A percentile compares a stretch with the other conserved stretches of the same genome.
Conservation (phyloP, 1,284 basidiomycete genomes). For the Apiotrichum akiyoshidainum region DNA sequence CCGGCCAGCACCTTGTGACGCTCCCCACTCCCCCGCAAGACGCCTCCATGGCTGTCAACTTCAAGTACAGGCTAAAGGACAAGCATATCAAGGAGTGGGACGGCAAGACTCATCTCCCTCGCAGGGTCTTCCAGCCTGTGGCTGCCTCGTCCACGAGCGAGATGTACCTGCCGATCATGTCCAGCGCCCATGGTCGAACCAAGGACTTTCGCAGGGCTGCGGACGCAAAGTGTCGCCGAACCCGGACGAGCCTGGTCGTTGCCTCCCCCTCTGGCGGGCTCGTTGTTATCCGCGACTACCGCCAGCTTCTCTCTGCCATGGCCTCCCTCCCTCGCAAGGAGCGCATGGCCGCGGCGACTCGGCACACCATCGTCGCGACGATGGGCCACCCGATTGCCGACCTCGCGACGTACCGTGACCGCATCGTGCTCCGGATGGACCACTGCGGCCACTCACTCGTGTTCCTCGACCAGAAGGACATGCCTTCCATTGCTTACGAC, state of each 20-base stretch:
- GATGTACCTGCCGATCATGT: neutral
- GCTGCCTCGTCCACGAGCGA: neutral
- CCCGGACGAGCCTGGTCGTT: conserved; percentile 27
- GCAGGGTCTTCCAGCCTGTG: neutral
- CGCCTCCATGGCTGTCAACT: neutral
- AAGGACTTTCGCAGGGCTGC: conserved; percentile 7
- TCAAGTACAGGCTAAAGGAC: neutral
- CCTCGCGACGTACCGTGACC: conserved; percentile 2
- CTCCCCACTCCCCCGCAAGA: conserved; percentile 15
- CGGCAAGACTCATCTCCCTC: neutral
- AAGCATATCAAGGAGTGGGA: neutral
- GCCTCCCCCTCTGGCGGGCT: conserved; percentile 19
- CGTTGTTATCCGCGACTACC: conserved; percentile 30
- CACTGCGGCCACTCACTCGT: neutral
- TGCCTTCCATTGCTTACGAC: neutral
- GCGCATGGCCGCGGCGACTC: neutral
- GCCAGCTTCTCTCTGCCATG: conserved; percentile 9
- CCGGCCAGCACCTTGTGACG: conserved; percentile 13
- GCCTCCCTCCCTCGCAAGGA: neutral
- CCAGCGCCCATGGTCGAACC: neutral
- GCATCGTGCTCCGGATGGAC: neutral
- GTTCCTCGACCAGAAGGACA: conserved; percentile 1
- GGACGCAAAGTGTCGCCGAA: conserved; percentile 25
- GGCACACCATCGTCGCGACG: neutral
- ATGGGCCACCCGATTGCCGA: neutral